phyloP scores from a whole-genome alignment of 2,329 filamentous ascomycete genomes.

The Dothistroma septosporum region DNA sequence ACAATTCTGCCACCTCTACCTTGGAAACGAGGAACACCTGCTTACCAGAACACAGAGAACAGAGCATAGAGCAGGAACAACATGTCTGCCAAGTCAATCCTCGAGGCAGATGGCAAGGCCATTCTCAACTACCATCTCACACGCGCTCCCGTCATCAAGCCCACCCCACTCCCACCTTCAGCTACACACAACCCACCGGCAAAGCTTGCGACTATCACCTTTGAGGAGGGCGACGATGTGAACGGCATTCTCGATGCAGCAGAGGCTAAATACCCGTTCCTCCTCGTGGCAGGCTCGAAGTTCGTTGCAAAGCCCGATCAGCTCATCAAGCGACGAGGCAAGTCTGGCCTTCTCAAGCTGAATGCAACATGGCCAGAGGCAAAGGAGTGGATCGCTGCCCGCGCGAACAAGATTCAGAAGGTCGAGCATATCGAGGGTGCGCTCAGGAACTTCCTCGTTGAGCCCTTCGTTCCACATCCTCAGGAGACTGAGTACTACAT shows the following conservation, averaged over 20 bases:
- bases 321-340: constrained; percentile 98
- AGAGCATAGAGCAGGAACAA: constrained; percentile 33
- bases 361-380: constrained; percentile 98
- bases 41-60: constrained; percentile 21
- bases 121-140: constrained; percentile 99
- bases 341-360: constrained; percentile 91
- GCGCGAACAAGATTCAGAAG: constrained; percentile 85
- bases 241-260: constrained; percentile 87
- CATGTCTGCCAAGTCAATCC: constrained; percentile 95
- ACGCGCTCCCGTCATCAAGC: constrained; percentile 94
- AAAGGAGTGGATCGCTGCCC: constrained; percentile 86
- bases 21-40: constrained; percentile 10
- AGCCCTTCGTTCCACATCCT: constrained; percentile 96
- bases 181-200: constrained; percentile 88
- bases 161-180: constrained; percentile 79
- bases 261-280: constrained; percentile 94
- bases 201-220: constrained; percentile 87
- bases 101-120: constrained; percentile 99
- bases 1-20: neutral
- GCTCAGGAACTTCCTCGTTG: constrained; percentile 92
- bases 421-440: constrained; percentile 88
- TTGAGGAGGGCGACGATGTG: constrained; percentile 81
- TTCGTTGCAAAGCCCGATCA: constrained; percentile 99
- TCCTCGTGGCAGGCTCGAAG: constrained; percentile 75
- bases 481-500: constrained; percentile 98